Conservation (phyloP, 2,329 filamentous ascomycete species). For the Ceratocystis variospora region DNA sequence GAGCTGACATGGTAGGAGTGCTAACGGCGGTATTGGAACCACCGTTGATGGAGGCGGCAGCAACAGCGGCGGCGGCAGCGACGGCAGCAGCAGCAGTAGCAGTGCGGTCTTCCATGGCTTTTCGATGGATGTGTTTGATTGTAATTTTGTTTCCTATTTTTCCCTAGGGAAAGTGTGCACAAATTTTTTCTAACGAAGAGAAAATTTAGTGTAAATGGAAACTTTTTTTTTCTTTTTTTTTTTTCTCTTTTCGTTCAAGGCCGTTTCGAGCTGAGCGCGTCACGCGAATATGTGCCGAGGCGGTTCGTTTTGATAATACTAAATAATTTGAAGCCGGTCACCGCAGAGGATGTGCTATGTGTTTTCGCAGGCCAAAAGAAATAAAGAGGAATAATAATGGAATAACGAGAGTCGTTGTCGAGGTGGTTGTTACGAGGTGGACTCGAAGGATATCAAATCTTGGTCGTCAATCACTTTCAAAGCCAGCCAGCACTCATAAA, state of each 20-base stretch:
- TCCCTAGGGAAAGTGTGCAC: not conserved
- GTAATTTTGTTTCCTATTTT: not conserved
- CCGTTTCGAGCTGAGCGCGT: not conserved
- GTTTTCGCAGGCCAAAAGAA: not conserved
- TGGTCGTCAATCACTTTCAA: not conserved
- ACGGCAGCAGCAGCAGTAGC: slow-evolving; percentile 1
- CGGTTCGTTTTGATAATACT: not conserved
- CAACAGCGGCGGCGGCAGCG: slow-evolving; percentile 13
- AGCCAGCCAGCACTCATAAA: not conserved
- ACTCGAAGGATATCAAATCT: slow-evolving; percentile 3
- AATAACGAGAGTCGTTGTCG: not conserved
- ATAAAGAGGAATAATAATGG: not conserved
- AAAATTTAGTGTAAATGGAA: not conserved
- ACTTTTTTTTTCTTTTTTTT: not conserved
- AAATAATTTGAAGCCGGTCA: not conserved
- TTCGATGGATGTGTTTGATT: not conserved
- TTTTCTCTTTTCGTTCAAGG: too few species aligned
- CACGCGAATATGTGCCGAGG: not conserved
- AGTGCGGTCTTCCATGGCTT: slow-evolving; percentile 17
- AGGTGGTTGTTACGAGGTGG: not conserved
- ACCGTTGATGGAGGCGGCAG: slow-evolving; percentile 1
- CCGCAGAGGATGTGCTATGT: not conserved
- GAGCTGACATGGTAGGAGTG: slow-evolving; percentile 14
- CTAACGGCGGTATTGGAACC: slow-evolving; percentile 9
- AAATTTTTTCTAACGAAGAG: not conserved